phyloP scores from a whole-genome alignment of 768 basidiomycete species.

The Podaxis sp. region DNA sequence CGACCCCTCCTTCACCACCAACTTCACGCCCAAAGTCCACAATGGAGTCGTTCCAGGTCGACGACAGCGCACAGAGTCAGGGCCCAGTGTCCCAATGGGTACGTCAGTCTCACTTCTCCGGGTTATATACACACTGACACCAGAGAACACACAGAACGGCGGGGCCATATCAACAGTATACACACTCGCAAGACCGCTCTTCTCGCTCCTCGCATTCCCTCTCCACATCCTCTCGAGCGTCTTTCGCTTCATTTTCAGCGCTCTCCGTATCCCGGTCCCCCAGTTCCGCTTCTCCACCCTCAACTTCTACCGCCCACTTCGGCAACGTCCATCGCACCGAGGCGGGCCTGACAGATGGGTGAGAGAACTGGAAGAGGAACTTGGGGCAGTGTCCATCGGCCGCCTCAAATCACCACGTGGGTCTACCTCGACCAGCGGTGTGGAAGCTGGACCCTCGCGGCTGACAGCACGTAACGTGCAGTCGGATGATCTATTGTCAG shows the following conservation, averaged over 20 bases:
- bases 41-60: slow-evolving; percentile 47
- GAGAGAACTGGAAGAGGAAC: slow-evolving; percentile 80
- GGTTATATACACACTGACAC: slow-evolving; percentile 9
- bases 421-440: slow-evolving; percentile 32
- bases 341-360: slow-evolving; percentile 76
- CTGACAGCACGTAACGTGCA: slow-evolving; percentile 34
- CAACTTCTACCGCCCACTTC: slow-evolving; percentile 43
- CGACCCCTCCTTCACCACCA: slow-evolving; percentile 14
- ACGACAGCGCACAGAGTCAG: slow-evolving; percentile 46
- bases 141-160: slow-evolving; percentile 10
- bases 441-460: slow-evolving; percentile 48
- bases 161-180: slow-evolving; percentile 17
- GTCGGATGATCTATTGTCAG: slow-evolving; percentile 26
- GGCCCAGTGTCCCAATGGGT: slow-evolving; percentile 20
- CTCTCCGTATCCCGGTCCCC: slow-evolving; percentile 70
- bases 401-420: slow-evolving; percentile 33
- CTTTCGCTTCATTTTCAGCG: slow-evolving; percentile 63
- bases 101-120: slow-evolving; percentile 11
- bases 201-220: slow-evolving; percentile 57
- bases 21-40: slow-evolving; percentile 8
- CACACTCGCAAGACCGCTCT: slow-evolving; percentile 34
- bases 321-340: slow-evolving; percentile 37
- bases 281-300: slow-evolving; percentile 50
- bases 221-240: slow-evolving; percentile 58
- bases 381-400: slow-evolving; percentile 67